Evolutionary conservation across 208 protist genomes (phyloP).

Genomic region (Lotmaria passim): DNA sequence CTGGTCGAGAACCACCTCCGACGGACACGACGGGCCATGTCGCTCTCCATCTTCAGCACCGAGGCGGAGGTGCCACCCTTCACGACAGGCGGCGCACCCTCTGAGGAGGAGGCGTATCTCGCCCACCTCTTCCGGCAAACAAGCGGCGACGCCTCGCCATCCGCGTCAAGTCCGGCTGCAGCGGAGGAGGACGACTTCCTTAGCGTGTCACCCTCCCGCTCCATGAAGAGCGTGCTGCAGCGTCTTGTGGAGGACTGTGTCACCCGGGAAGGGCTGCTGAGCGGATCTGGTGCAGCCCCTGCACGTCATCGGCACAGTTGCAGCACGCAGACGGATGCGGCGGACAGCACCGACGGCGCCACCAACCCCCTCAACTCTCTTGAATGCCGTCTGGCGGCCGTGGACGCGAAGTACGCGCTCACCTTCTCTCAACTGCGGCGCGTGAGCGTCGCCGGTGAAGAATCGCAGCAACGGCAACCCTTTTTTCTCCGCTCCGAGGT

Average conservation of each 20-base stretch:
- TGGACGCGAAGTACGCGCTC: constrained; percentile 88
- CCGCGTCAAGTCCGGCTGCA: neutral
- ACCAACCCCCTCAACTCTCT: constrained; percentile 63
- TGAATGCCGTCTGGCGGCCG: constrained; percentile 82
- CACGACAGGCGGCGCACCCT: constrained; percentile 38
- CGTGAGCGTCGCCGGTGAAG: constrained; percentile 24
- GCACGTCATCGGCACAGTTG: constrained; percentile 38
- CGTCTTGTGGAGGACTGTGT: constrained; percentile 37
- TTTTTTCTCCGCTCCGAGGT: constrained; percentile 72
- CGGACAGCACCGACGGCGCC: constrained; percentile 19
- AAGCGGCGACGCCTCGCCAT: neutral
- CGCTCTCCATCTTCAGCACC: constrained; percentile 80
- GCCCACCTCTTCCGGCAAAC: constrained; percentile 43
- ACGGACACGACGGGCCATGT: constrained; percentile 68
- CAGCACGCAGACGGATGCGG: constrained; percentile 67
- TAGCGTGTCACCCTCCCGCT: constrained; percentile 15
- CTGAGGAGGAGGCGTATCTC: constrained; percentile 55
- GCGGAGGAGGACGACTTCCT: constrained; percentile 35
- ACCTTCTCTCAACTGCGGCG: constrained; percentile 68
- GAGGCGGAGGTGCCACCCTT: constrained; percentile 81
- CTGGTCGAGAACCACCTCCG: constrained; percentile 88
- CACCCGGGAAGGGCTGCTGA: constrained; percentile 12
- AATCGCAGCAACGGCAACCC: no score
- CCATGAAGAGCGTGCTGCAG: constrained; percentile 69
- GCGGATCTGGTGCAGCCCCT: constrained; percentile 3